Conservation (phyloP, 2,329 filamentous ascomycete genomes). For the Leptographium flavum region DNA sequence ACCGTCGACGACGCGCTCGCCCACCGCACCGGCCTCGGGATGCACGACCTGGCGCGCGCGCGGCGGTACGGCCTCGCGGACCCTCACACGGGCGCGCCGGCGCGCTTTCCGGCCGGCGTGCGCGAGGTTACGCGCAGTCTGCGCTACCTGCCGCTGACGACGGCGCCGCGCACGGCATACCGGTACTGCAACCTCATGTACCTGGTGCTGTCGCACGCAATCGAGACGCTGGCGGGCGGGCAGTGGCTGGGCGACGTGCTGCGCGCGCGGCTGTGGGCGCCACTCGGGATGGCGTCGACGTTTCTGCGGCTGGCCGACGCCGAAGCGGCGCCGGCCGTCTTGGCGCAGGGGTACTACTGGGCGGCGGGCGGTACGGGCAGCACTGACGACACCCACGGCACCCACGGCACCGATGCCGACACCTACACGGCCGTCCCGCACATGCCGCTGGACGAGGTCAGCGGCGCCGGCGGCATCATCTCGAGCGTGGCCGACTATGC, state of each 20-base stretch:
- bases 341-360: slow-evolving; percentile 30
- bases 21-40: slow-evolving; percentile 34
- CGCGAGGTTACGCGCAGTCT: slow-evolving; percentile 24
- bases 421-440: slow-evolving; percentile 15
- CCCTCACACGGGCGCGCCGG: no score
- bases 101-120: slow-evolving; percentile 17
- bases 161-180: slow-evolving; percentile 24
- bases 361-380: no score
- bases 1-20: slow-evolving; percentile 38
- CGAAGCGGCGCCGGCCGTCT: slow-evolving; percentile 13
- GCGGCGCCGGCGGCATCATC: slow-evolving; percentile 27
- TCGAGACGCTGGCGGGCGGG: slow-evolving; percentile 25
- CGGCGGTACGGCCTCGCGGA: slow-evolving; percentile 13
- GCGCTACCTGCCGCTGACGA: slow-evolving; percentile 26
- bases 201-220: slow-evolving; percentile 27
- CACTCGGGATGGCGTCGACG: slow-evolving; percentile 29
- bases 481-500: slow-evolving; percentile 34
- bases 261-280: slow-evolving; percentile 24
- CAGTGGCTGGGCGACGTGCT: slow-evolving; percentile 24
- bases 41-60: slow-evolving; percentile 22
- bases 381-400: no score
- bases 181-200: slow-evolving; percentile 42
- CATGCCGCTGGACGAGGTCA: slow-evolving; percentile 16
- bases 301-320: slow-evolving; percentile 19
- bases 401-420: slow-evolving; percentile 13